Evolutionary conservation across 345 rosid genomes (phyloP).

Genomic region (Moricandia arvensis): DNA sequence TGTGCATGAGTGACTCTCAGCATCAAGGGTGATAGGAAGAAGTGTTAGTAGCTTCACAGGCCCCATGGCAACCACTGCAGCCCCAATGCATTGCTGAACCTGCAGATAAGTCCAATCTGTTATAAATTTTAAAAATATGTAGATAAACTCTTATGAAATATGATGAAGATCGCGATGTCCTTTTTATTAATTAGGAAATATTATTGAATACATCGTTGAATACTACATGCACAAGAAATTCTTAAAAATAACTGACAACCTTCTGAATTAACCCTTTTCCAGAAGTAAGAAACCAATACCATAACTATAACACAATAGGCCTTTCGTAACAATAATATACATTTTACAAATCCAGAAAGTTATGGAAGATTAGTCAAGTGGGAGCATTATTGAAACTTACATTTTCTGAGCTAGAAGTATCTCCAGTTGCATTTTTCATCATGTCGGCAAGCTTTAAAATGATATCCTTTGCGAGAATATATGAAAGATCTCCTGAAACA

Average conservation of each 20-base stretch:
- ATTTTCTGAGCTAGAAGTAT: slow-evolving; percentile 38
- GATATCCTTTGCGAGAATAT: slow-evolving; percentile 52
- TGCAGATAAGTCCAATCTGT: slow-evolving; percentile 43
- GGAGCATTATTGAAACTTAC: slow-evolving; percentile 45
- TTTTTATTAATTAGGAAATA: not conserved
- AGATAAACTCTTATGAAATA: no score
- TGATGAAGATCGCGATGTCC: not conserved
- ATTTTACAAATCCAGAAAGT: not conserved
- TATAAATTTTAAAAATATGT: no score
- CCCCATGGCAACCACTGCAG: slow-evolving; percentile 82
- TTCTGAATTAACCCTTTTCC: slow-evolving; percentile 7
- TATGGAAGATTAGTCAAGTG: not conserved
- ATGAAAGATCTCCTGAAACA: slow-evolving; percentile 60
- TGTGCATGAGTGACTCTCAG: slow-evolving; percentile 52
- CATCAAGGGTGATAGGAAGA: slow-evolving; percentile 61
- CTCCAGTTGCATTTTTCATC: slow-evolving; percentile 45
- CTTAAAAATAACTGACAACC: not conserved
- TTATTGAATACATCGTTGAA: no score
- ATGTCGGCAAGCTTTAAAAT: slow-evolving; percentile 66
- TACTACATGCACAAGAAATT: no score
- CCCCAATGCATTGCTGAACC: slow-evolving; percentile 81
- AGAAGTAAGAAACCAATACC: not conserved
- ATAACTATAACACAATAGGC: not conserved
- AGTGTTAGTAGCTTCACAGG: slow-evolving; percentile 65
- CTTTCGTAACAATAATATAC: not conserved